These are phyloP conservation scores for Calonectria hongkongensis DNA, from an alignment of 2,329 filamentous ascomycete genomes.

Conservation along the genomic window DNA sequence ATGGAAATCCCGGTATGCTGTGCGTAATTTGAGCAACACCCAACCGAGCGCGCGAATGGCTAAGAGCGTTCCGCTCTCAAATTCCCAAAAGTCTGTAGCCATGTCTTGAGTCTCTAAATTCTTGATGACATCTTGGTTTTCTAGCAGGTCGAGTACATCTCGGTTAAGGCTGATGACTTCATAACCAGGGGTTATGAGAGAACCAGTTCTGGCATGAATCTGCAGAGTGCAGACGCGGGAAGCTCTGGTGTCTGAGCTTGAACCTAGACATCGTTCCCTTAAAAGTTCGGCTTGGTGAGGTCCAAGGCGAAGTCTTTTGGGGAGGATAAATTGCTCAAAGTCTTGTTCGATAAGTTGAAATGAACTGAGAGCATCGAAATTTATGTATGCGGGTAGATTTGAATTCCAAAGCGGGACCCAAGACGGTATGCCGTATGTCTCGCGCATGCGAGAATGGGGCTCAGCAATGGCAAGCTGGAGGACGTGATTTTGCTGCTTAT, in stretches of 20 bases:
- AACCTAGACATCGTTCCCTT: background rate
- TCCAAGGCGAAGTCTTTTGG: background rate
- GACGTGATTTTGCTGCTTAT: background rate
- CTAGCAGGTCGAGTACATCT: too few relatives aligned
- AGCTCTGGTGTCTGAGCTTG: background rate
- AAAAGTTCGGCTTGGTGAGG: background rate
- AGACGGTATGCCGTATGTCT: slow-evolving; percentile 38
- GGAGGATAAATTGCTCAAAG: background rate
- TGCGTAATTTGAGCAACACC: background rate
- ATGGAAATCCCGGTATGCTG: background rate
- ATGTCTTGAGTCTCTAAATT: background rate
- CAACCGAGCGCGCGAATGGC: background rate
- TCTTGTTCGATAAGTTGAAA: background rate
- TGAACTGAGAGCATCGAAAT: background rate
- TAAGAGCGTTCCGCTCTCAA: background rate
- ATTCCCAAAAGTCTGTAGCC: background rate
- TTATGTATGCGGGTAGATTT: background rate
- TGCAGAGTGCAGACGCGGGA: background rate
- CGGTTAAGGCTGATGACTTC: background rate
- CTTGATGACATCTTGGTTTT: background rate
- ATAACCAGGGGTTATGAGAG: background rate
- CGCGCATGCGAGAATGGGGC: slow-evolving; percentile 14
- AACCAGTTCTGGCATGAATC: background rate
- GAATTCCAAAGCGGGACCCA: slow-evolving; percentile 44
- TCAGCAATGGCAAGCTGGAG: slow-evolving; percentile 34